Conservation (phyloP, 345 rosid genomes). For the Durio zibethinus region DNA sequence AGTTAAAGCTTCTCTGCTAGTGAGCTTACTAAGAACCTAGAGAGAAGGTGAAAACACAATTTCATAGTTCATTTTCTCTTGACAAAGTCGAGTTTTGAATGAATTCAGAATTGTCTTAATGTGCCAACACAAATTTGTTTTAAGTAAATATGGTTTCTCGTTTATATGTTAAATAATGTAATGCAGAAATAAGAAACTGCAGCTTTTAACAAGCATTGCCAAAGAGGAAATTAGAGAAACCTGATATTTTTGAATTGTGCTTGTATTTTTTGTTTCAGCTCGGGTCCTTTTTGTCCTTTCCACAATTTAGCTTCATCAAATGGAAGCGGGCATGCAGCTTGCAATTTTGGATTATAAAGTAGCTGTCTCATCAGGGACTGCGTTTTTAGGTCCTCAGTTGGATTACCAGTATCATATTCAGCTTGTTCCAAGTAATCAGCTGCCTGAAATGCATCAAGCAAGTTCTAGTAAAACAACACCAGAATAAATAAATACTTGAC, state of each 20-base stretch:
- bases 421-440: slow-evolving; percentile 82
- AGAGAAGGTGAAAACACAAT: neutral
- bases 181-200: neutral
- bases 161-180: neutral
- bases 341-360: slow-evolving; percentile 62
- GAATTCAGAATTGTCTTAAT: neutral
- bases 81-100: neutral
- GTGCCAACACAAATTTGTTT: neutral
- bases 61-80: neutral
- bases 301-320: slow-evolving; percentile 97
- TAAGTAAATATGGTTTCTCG: neutral
- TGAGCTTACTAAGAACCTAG: neutral
- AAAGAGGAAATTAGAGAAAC: slow-evolving; percentile 33
- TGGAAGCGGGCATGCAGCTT: slow-evolving; percentile 92
- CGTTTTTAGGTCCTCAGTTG: slow-evolving; percentile 74
- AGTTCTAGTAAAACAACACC: neutral
- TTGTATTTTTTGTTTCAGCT: slow-evolving; percentile 75
- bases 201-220: neutral
- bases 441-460: slow-evolving; percentile 45
- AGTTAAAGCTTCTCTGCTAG: neutral
- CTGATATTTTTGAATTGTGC: slow-evolving; percentile 90
- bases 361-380: slow-evolving; percentile 78
- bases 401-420: slow-evolving; percentile 78
- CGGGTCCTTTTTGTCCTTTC: slow-evolving; percentile 95
- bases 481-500: neutral